Evolutionary conservation across 164 flowering plant genomes (phyloP).

Genomic region (Aristolochia contorta): DNA sequence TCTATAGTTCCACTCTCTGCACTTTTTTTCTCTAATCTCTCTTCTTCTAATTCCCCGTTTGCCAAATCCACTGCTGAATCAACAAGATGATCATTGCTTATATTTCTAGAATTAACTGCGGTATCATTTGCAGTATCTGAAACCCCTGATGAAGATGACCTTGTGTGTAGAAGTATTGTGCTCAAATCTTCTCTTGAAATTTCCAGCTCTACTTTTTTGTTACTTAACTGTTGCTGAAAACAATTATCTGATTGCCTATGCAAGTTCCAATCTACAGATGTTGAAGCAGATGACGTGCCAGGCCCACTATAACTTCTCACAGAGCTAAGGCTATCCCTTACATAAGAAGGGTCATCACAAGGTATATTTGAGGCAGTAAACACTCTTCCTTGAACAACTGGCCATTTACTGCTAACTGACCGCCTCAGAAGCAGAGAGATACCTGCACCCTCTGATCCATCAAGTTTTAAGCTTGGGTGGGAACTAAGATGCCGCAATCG

Average conservation of each 20-base stretch:
- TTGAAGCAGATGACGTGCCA: constrained; percentile 52
- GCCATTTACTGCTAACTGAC: constrained; percentile 71
- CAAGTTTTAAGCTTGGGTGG: constrained; percentile 25
- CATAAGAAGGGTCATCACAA: constrained; percentile 61
- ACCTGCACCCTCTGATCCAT: constrained; percentile 57
- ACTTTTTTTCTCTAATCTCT: too few species aligned
- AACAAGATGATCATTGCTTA: constrained; percentile 32
- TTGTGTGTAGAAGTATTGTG: constrained; percentile 31
- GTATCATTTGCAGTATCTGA: constrained; percentile 28
- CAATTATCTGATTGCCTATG: constrained; percentile 61
- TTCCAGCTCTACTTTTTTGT: constrained; percentile 50
- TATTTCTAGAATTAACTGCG: constrained; percentile 23
- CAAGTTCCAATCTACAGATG: constrained; percentile 69
- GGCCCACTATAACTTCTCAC: constrained; percentile 7
- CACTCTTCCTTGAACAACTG: constrained; percentile 57
- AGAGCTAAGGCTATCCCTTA: constrained; percentile 35
- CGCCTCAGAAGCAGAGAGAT: constrained; percentile 56
- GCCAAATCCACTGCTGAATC: constrained; percentile 21
- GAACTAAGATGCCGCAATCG: constrained; percentile 17
- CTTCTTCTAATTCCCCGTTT: constrained; percentile 14
- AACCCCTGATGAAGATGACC: constrained; percentile 44
- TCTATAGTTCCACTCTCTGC: constrained; percentile 17
- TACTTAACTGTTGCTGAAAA: constrained; percentile 59
- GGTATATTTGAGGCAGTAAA: constrained; percentile 43
- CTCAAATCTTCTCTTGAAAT: constrained; percentile 29